Evolutionary conservation across 768 basidiomycete genomes (phyloP).

Genomic region (Tulasnella sp.): DNA sequence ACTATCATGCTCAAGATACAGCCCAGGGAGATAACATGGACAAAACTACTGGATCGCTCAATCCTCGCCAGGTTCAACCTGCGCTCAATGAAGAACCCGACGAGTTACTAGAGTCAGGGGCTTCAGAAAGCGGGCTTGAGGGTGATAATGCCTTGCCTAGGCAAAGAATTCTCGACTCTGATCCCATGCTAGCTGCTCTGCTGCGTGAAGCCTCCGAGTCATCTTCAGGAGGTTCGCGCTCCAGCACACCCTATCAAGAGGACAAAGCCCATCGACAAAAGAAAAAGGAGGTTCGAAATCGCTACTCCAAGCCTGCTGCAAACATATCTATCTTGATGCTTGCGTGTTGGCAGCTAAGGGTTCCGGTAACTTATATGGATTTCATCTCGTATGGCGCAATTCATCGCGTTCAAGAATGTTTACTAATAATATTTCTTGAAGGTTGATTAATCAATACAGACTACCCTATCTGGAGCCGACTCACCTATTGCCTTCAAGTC

Average conservation of each 20-base stretch:
- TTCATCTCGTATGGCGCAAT: conserved; percentile 45
- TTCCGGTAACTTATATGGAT: conserved; percentile 66
- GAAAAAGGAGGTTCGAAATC: not conserved
- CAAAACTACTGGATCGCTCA: no score
- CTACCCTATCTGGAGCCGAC: conserved; percentile 72
- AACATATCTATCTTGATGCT: conserved; percentile 58
- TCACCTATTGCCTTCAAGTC: conserved; percentile 43
- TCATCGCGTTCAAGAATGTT: not conserved
- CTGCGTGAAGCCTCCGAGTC: conserved; percentile 3
- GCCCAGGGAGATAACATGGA: no score
- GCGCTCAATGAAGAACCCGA: not conserved
- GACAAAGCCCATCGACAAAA: not conserved
- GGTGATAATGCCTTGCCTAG: no score
- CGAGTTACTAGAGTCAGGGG: not conserved
- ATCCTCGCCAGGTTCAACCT: not conserved
- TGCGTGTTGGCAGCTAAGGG: conserved; percentile 65
- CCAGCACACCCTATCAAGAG: not conserved
- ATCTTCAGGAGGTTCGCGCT: not conserved
- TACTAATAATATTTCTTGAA: conserved; percentile 22
- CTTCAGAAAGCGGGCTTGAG: no score
- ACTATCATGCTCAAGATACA: conserved; percentile 30
- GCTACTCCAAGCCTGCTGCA: conserved; percentile 23
- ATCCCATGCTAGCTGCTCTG: not conserved
- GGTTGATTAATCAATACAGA: conserved; percentile 58
- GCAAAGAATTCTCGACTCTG: not conserved